These are phyloP conservation scores for Trichoderma sp. DNA, from an alignment of 2,329 filamentous ascomycete species.

Conservation along the genomic window DNA sequence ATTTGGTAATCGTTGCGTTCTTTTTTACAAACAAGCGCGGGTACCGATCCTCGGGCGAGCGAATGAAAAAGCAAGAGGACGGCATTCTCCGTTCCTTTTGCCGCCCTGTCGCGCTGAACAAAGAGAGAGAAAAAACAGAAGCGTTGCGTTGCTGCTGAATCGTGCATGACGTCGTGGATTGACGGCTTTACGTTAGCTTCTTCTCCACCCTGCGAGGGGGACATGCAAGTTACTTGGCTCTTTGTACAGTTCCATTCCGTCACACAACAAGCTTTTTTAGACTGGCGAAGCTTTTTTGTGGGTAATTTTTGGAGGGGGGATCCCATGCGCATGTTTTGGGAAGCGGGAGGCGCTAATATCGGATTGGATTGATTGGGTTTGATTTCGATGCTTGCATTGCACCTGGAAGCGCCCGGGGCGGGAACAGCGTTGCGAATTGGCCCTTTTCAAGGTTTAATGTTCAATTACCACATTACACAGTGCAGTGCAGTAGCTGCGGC, in stretches of 20 bases:
- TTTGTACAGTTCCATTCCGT: background rate
- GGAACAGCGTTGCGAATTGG: background rate
- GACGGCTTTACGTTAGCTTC: background rate
- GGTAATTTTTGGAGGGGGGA: background rate
- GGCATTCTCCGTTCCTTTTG: background rate
- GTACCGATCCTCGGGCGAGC: background rate
- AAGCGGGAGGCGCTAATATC: background rate
- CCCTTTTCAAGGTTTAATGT: background rate
- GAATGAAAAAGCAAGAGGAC: background rate
- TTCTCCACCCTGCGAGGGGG: background rate
- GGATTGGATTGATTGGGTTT: background rate
- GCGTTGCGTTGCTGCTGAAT: background rate
- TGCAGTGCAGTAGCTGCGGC: background rate
- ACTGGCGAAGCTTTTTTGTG: background rate
- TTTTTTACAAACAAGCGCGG: background rate
- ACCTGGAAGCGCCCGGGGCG: no score
- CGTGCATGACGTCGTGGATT: constrained; percentile 7
- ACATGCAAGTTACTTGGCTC: background rate
- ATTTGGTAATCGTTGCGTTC: background rate
- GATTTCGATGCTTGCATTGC: background rate
- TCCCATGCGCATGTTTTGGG: background rate
- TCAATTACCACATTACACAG: no score
- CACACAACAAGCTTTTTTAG: constrained; percentile 10
- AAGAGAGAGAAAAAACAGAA: background rate
- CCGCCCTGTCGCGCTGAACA: background rate